Base-by-base conservation (phyloP, 2,329 filamentous ascomycete species). In the Amauroascus niger region DNA sequence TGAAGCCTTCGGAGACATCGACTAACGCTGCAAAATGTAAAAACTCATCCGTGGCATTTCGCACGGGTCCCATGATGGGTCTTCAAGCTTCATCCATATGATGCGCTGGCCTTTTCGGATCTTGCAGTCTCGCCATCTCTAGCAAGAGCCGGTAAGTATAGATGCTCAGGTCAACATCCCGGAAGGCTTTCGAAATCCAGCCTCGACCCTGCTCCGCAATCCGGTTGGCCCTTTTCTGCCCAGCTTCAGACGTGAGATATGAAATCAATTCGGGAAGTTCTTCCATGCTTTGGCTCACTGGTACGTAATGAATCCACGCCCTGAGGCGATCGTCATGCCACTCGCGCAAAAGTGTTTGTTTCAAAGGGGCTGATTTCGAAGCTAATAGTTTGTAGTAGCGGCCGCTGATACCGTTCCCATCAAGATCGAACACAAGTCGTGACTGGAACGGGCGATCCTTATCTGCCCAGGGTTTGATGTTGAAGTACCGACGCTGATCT, bases 231-330 rank as follows among this genome's bases (percentile, higher is more conserved):
- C 39, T 51, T 37, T 46, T 30, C 35, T 58, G 52, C 6, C 59
- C 59, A 14, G 41, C n/a, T 16, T 43, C 16, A 41, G 59, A 59
- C 9, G 57, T 57, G 16, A 62, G 46, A 51, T 59, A 62, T 6
- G n/a, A 35, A 11, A 62, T 50, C 14, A 62, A 30, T 41, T 60
- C 58, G 7, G 58, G 58, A 3, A 62, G 53, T 35, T 62, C 60
- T 35, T 57, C 57, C 56, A 62, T 57, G 39, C 58, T 56, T 33
- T 57, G 55, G 22, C 58, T 60, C n/a, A 61, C 58, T 0, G 60
- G 61, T 18, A 63, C 58, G 40, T 62, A 63, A 49, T 63, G 62
- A 35, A 60, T 58, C 60, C 60, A 62, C 6, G 59, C 57, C 13
- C 54, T 16, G 1, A 63, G 53, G 18, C 61, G 58, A 1, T 63